A percentile compares a stretch with the other conserved stretches of the same genome.
These are phyloP conservation scores for Leccinum ponderosum DNA, from an alignment of 1,284 basidiomycete species.

Conservation along the genomic window DNA sequence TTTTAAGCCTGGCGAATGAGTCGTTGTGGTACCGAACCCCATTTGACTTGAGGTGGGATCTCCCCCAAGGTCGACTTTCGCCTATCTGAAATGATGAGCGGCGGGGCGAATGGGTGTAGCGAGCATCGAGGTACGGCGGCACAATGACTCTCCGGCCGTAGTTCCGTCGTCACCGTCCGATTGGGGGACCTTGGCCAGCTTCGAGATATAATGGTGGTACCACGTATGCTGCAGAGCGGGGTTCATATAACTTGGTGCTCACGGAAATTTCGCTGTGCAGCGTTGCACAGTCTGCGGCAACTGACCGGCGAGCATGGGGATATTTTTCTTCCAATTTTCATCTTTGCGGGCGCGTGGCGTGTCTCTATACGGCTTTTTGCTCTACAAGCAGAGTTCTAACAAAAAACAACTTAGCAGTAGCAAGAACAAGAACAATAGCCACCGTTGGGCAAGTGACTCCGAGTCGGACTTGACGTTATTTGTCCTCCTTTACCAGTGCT, in stretches of 20 bases:
- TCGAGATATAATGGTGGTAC: not conserved
- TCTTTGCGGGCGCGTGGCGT: not conserved
- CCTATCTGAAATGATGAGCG: not conserved
- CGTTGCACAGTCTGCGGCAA: not conserved
- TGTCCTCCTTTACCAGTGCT: no score
- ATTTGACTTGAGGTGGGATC: constrained; percentile 2
- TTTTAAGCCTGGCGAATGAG: not conserved
- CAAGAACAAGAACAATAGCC: not conserved
- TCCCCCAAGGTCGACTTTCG: not conserved
- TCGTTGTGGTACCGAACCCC: not conserved
- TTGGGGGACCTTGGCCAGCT: not conserved
- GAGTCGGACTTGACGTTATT: not conserved
- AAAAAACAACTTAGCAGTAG: not conserved
- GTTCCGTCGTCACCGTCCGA: not conserved
- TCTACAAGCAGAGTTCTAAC: not conserved
- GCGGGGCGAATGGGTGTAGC: not conserved
- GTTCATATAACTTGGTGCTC: not conserved
- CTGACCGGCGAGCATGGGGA: not conserved
- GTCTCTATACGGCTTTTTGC: not conserved
- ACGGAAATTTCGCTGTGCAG: not conserved
- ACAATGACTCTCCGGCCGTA: not conserved
- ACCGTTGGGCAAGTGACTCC: not conserved
- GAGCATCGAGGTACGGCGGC: not conserved
- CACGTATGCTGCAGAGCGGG: not conserved
- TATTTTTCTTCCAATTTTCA: not conserved